These are phyloP conservation scores for Pseudonitzschia pungens DNA, from an alignment of 108 stramenopile species.

Conservation along the genomic window DNA sequence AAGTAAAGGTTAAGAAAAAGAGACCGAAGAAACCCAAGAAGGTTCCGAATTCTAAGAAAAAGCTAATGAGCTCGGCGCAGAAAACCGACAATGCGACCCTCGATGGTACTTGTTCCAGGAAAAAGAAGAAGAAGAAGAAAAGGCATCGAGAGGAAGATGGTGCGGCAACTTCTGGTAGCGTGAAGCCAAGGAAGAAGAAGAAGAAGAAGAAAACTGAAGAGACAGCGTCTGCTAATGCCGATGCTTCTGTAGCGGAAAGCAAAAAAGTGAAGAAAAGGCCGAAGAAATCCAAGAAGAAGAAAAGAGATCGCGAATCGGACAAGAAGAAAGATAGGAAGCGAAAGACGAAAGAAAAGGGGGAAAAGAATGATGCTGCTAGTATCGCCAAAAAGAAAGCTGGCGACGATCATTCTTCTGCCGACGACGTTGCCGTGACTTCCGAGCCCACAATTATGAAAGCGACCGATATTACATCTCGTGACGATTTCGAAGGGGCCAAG, in stretches of 20 bases:
- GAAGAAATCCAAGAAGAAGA: background rate
- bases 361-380: background rate
- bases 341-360: background rate
- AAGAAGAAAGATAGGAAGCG: background rate
- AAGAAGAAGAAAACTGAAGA: background rate
- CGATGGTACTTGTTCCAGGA: no score
- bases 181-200: background rate
- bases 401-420: background rate
- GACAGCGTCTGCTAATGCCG: background rate
- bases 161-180: no score
- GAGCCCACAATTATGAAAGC: background rate
- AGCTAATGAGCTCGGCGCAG: no score
- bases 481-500: no score
- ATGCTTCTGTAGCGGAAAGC: background rate
- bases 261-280: background rate
- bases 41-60: background rate
- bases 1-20: no score
- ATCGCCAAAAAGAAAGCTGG: background rate
- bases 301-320: background rate
- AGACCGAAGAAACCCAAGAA: slow-evolving; percentile 14
- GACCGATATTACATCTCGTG: background rate
- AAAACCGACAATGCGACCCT: no score
- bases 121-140: no score
- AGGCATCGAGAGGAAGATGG: no score
- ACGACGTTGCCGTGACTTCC: background rate